phyloP scores from a whole-genome alignment of 108 stramenopile species.

The Aurantiochytrium sp. region DNA sequence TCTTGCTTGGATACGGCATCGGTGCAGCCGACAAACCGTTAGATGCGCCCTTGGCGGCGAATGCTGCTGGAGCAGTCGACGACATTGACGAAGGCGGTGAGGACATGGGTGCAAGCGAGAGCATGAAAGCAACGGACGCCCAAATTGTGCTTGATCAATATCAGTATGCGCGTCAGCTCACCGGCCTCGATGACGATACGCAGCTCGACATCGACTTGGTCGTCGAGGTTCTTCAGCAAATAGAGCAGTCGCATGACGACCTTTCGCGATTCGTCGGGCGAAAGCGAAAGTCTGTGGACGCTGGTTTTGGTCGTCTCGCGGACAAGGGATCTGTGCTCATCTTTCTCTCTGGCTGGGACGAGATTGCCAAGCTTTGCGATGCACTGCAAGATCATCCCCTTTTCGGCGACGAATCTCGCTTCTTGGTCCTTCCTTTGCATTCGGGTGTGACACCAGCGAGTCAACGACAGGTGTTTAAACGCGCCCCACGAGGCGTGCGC shows the following conservation, averaged over 20 bases:
- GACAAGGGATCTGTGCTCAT: slow-evolving; percentile 67
- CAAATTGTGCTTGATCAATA: neutral
- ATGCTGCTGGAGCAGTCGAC: neutral
- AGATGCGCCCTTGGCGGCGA: no score
- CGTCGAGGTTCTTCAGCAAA: neutral
- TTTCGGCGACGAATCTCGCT: neutral
- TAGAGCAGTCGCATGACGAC: neutral
- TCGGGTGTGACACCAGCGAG: slow-evolving; percentile 32
- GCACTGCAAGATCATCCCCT: slow-evolving; percentile 36
- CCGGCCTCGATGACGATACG: neutral
- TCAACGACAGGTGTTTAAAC: slow-evolving; percentile 36
- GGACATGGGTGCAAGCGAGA: neutral
- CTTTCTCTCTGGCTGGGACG: slow-evolving; percentile 82
- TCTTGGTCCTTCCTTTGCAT: slow-evolving; percentile 43
- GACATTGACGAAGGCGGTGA: neutral
- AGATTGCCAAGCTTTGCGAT: slow-evolving; percentile 72
- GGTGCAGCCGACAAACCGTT: neutral
- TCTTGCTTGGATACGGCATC: neutral
- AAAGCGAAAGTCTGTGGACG: neutral
- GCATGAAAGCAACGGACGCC: neutral
- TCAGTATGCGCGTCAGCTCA: slow-evolving; percentile 4
- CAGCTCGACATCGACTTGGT: neutral
- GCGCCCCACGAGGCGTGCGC: slow-evolving; percentile 37
- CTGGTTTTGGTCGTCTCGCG: neutral
- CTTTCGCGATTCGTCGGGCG: neutral